phyloP scores from a whole-genome alignment of 1,284 basidiomycete species.

The Sparassis latifolia region DNA sequence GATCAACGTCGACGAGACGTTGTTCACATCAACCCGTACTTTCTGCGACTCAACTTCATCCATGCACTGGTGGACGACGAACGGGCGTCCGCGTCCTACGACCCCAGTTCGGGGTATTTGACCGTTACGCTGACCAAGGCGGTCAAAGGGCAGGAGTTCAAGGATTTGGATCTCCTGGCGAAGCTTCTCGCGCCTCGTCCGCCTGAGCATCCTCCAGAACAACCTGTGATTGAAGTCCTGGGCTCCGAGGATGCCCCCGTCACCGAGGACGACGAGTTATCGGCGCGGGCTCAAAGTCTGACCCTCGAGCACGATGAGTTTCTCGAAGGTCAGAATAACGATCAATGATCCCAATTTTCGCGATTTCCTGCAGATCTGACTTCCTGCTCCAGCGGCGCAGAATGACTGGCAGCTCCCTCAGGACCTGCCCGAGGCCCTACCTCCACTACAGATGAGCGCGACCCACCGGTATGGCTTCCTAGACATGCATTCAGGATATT shows the following conservation, averaged over 20 bases:
- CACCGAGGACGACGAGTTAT: slow-evolving; percentile 36
- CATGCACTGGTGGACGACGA: slow-evolving; percentile 63
- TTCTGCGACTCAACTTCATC: slow-evolving; percentile 69
- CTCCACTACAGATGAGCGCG: slow-evolving; percentile 32
- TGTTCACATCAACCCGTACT: slow-evolving; percentile 79
- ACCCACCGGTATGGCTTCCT: slow-evolving; percentile 67
- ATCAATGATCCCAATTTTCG: no score
- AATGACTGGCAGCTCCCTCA: slow-evolving; percentile 77
- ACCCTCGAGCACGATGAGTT: slow-evolving; percentile 54
- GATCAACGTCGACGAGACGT: slow-evolving; percentile 63
- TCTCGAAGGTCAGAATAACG: slow-evolving; percentile 41
- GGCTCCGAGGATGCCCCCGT: slow-evolving; percentile 28
- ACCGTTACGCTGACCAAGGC: slow-evolving; percentile 67
- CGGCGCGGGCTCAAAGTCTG: slow-evolving; percentile 30
- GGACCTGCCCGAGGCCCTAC: slow-evolving; percentile 36
- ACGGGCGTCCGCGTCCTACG: slow-evolving; percentile 61
- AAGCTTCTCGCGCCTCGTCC: slow-evolving; percentile 66
- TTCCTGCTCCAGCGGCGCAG: slow-evolving; percentile 45
- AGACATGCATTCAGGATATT: slow-evolving; percentile 65
- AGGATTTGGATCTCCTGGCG: slow-evolving; percentile 69
- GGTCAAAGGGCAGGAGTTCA: slow-evolving; percentile 55
- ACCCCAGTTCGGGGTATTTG: slow-evolving; percentile 65
- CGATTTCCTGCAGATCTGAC: no score
- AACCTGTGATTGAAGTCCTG: slow-evolving; percentile 63
- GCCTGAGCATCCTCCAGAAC: slow-evolving; percentile 23